Base-by-base conservation (phyloP, 1,284 basidiomycete genomes). In the Boletus calvinii region DNA sequence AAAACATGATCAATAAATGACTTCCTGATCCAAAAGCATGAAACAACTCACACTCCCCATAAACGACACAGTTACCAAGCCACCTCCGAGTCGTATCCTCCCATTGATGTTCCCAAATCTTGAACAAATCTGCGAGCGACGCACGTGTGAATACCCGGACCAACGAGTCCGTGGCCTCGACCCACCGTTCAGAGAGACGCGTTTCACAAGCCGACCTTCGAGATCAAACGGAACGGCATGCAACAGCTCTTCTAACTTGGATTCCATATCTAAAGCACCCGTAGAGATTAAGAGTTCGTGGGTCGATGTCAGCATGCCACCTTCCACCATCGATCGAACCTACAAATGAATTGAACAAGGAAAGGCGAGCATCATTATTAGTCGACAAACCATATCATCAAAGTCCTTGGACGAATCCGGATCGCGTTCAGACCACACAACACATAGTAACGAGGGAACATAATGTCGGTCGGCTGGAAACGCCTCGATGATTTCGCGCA, bases 401-500 rank as follows among this genome's bases (percentile, higher is more conserved):
- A 83, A 74, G 58, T 84, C 82, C 15, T 68, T 62, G 22, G 69
- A 55, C 17, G 65, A 64, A 2, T 67, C 62, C 20, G 73, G 66
- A 22, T 72, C 72, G 15, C 67, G 70, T 37, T 78, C 76, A 10
- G 72, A 67, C 86, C 87, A 90, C 17, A 72, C 74, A 40, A 89
- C 66, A 8, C 84, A 67, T 13, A 89, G 51, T 5, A 89, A 63
- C 1, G 80, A 78, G 9, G 87, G 84, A 2, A 76, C 60, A 59
- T 81, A 89, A 67, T 79, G 76, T 18, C 80, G 79, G 39, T 74
- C 71, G 4, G 69, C 55, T 1, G 81, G 80, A 22, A 88, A 67
- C 2, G 70, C 65, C 37, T 78, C 72, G 26, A 88, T 62, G 17
- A 87, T 70, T 53, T 87, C 83, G 20, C 86, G 77, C 17, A 90